Evolutionary conservation across 179 eudicot species (phyloP).

Genomic region (Beta macrorhiza): DNA sequence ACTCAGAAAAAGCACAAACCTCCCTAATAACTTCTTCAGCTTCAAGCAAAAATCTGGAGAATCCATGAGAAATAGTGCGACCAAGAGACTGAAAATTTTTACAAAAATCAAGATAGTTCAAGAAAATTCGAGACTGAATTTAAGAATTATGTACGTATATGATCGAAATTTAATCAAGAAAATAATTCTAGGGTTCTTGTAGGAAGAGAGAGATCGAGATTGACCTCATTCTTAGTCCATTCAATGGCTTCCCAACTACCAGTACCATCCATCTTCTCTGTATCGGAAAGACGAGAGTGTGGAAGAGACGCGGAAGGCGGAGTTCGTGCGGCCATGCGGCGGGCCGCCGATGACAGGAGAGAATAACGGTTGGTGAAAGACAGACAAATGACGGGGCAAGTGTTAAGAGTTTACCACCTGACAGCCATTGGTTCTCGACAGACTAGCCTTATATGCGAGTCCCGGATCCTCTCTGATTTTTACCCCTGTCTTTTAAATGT

Average conservation of each 20-base stretch:
- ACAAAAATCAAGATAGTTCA: background rate
- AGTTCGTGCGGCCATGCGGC: constrained; percentile 46
- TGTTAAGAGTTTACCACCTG: too few relatives aligned
- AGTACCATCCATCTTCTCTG: constrained; percentile 65
- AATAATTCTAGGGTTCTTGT: background rate
- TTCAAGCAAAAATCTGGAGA: constrained; percentile 64
- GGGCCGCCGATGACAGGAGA: constrained; percentile 17
- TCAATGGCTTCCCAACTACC: constrained; percentile 86
- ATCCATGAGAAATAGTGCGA: constrained; percentile 59
- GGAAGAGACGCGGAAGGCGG: constrained; percentile 37
- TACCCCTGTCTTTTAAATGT: too few relatives aligned
- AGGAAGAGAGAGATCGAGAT: background rate
- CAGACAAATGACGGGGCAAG: too few relatives aligned
- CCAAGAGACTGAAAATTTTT: constrained; percentile 43
- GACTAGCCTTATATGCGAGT: too few relatives aligned
- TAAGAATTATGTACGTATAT: background rate
- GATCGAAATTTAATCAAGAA: background rate
- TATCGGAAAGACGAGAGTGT: constrained; percentile 47
- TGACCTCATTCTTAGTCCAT: constrained; percentile 83
- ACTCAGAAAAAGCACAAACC: constrained; percentile 32
- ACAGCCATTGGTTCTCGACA: too few relatives aligned
- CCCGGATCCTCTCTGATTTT: too few relatives aligned
- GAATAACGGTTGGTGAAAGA: constrained; percentile 8
- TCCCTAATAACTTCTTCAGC: constrained; percentile 68
- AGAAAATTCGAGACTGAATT: background rate